Evolutionary conservation across 2,329 filamentous ascomycete genomes (phyloP), one percentile per base, ranked within the genome.

Genomic region (Alternaria dauci): DNA sequence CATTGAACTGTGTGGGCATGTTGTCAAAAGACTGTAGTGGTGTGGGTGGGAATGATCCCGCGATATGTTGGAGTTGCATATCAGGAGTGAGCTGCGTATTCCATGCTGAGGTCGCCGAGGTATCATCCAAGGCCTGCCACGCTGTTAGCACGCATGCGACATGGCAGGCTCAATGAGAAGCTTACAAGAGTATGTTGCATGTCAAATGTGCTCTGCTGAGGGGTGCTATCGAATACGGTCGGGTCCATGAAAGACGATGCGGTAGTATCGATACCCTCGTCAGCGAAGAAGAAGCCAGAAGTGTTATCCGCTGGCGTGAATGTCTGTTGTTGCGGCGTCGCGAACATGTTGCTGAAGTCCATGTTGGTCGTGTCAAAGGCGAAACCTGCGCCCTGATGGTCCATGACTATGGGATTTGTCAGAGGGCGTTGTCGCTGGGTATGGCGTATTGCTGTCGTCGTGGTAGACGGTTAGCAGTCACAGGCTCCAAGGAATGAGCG

Each of bases 181-280:
- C 75, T 70, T 72, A 76, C 74, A 54, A 76, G 70, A 60, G 63
- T 67, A 61, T 73, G 69, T 43, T 70, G 62, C 62, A 76, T 67
- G 23, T 63, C 58, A 61, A 66, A 75, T 56, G 62, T 56, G 43
- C 63, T 53, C 47, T 71, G 64, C 58, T 69, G 69, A 61, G 70
- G 62, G 30, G 62, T 63, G 30, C 59, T 62, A 32, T 64, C 55
- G 48, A 73, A 67, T 25, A 73, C 26, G 41, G 59, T 58, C 23
- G 71, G 62, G 62, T 69, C 62, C 43, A 71, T 63, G 30, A 67
- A 68, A 52, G 57, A 48, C 57, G 67, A 62, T 48, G 53, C 59
- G 26, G 70, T 65, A 25, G 74, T 76, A 52, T 77, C 74, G 63
- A 77, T 74, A 25, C 67, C 75, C 69, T 78, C 76, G 62, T 77